Base-by-base conservation (phyloP, 2,329 filamentous ascomycete species). In the Beauveria caledonica region DNA sequence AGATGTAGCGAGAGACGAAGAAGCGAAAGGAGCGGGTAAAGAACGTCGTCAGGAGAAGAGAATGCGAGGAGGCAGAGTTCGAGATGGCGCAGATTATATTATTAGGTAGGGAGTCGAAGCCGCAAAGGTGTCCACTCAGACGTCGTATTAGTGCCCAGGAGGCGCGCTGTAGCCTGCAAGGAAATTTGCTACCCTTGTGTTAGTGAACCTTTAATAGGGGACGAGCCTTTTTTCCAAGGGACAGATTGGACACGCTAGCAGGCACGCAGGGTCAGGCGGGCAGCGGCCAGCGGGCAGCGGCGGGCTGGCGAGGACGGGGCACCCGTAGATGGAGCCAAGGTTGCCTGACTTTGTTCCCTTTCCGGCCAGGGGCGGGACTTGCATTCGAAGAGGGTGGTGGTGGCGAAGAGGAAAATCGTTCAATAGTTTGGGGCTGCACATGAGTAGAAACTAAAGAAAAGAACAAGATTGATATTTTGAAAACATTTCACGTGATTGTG, bases 1-100 rank as follows among this genome's bases (percentile, higher is more conserved):
- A 19, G 46, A 60, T 44, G 45, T 33, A 55, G 61, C 50, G 55
- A 60, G 61, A 55, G 56, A 62, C 51, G 56, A 56, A 62, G 56
- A 60, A 54, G 44, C 44, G 49, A 62, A 62, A 9, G 17, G 36
- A 25, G 36, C 21, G 36, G 45, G 21, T 25, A 56, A 60, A 17
- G 52, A 56, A 48, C 53, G 53, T 61, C 52, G 59, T 56, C 59
- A 57, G 53, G 52, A 56, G 52, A 39, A 56, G 52, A 33, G 39
- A 50, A 60, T 60, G 45, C 33, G 58, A 60, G 33, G 58, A 55
- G 40, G 27, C 44, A 40, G 40, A 56, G 40, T 15, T 44, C 44
- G 25, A 49, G 55, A 54, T 49, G 53, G 60, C 39, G 56, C 53
- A 61, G 51, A 53, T 58, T 57, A 58, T 55, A 36, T 36, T 55